These are phyloP conservation scores for Pichiaceae sp. DNA, from an alignment of 1,139 yeast genomes.

Conservation along the genomic window DNA sequence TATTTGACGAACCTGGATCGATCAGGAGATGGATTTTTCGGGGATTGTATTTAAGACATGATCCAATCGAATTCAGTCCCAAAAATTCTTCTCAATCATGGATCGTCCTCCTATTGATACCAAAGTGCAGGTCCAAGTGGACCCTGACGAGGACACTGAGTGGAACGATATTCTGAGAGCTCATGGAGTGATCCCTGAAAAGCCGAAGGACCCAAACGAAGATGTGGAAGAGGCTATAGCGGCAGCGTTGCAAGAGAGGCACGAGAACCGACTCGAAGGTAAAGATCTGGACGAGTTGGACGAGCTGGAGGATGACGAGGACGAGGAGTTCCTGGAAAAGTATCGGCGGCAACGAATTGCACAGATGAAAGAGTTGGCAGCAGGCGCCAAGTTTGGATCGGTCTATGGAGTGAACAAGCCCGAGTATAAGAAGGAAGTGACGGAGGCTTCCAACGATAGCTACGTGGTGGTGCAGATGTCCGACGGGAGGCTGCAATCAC, in stretches of 20 bases:
- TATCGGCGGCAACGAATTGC: slow-evolving; percentile 72
- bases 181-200: slow-evolving; percentile 88
- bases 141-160: slow-evolving; percentile 94
- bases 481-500: slow-evolving; percentile 63
- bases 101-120: too few species aligned
- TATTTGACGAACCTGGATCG: too few species aligned
- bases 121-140: slow-evolving; percentile 85
- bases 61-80: too few species aligned
- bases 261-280: slow-evolving; percentile 65
- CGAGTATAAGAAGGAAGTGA: slow-evolving; percentile 80
- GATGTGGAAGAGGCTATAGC: slow-evolving; percentile 82
- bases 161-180: slow-evolving; percentile 93
- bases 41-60: too few species aligned
- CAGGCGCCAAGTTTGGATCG: slow-evolving; percentile 63
- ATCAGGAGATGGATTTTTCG: too few species aligned
- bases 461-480: slow-evolving; percentile 77
- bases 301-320: slow-evolving; percentile 33
- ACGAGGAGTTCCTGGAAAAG: slow-evolving; percentile 27
- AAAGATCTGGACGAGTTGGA: slow-evolving; percentile 74
- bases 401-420: slow-evolving; percentile 76
- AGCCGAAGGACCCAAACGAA: slow-evolving; percentile 82
- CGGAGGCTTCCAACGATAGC: slow-evolving; percentile 55
- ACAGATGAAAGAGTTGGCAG: slow-evolving; percentile 56
- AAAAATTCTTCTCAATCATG: too few species aligned
- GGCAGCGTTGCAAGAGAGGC: slow-evolving; percentile 71